These are phyloP conservation scores for Parastagonospora avenae DNA, from an alignment of 2,329 filamentous ascomycete genomes.

Conservation along the genomic window DNA sequence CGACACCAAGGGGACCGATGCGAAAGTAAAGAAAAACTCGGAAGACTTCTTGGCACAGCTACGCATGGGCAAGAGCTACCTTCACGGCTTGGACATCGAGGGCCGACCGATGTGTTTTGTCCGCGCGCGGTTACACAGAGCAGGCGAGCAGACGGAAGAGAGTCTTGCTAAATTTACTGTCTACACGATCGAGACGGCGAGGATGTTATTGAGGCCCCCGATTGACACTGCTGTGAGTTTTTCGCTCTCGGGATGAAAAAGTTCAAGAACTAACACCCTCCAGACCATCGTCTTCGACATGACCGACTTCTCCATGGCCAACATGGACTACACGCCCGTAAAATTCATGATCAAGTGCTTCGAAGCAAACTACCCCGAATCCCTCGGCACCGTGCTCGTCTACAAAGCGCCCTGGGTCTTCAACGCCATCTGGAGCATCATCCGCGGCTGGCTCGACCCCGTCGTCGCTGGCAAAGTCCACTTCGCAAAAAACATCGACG, in stretches of 20 bases:
- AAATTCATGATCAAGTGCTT: constrained; percentile 99
- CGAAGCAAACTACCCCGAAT: constrained; percentile 97
- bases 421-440: constrained; percentile 96
- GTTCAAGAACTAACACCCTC: background rate
- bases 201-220: constrained; percentile 77
- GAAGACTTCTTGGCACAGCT: constrained; percentile 83
- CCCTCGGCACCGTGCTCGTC: constrained; percentile 83
- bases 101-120: constrained; percentile 88
- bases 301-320: constrained; percentile 89
- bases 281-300: constrained; percentile 95
- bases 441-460: constrained; percentile 94
- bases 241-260: background rate
- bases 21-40: constrained; percentile 68
- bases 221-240: constrained; percentile 86
- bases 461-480: constrained; percentile 94
- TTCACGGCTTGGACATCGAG: constrained; percentile 84
- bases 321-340: constrained; percentile 97
- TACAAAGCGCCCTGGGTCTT: constrained; percentile 98
- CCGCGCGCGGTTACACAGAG: constrained; percentile 78
- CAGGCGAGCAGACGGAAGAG: constrained; percentile 80
- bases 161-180: constrained; percentile 89
- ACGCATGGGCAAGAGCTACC: constrained; percentile 88
- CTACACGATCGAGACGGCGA: constrained; percentile 91
- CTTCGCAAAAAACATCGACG: constrained; percentile 82
- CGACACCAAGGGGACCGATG: constrained; percentile 63